phyloP scores from a whole-genome alignment of 169 alveolate genomes.

The Eimeria acervulina region DNA sequence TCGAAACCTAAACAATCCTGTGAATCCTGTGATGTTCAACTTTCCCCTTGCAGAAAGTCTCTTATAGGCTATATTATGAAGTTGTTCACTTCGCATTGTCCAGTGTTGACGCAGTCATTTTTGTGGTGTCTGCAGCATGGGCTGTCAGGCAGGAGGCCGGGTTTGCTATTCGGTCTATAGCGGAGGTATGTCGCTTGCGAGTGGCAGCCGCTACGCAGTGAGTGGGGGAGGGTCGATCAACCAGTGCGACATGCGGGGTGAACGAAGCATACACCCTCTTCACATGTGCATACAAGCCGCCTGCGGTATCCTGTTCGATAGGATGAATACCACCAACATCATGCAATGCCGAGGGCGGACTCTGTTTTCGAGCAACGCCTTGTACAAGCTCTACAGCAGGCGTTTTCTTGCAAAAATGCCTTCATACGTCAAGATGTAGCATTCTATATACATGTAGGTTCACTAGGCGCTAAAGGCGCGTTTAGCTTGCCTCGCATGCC shows the following conservation, averaged over 20 bases:
- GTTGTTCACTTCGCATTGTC: background rate
- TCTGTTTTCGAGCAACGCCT: constrained; percentile 22
- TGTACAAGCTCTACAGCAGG: constrained; percentile 54
- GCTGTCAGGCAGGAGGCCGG: constrained; percentile 78
- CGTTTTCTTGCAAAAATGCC: constrained; percentile 58
- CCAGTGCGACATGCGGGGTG: background rate
- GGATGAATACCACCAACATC: background rate
- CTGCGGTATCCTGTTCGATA: constrained; percentile 1
- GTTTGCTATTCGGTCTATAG: constrained; percentile 45
- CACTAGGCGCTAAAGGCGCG: background rate
- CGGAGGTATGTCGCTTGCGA: constrained; percentile 27
- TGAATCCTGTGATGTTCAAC: background rate
- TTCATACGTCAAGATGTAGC: constrained; percentile 71
- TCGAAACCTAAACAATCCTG: background rate
- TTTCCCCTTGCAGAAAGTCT: background rate
- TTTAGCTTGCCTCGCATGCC: background rate
- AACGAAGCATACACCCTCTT: background rate
- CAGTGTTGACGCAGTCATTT: background rate
- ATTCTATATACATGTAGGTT: constrained; percentile 50
- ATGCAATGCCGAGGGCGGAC: background rate
- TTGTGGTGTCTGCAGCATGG: constrained; percentile 70
- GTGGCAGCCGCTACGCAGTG: background rate
- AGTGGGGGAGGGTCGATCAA: background rate
- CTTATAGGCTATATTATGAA: background rate
- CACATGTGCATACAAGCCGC: background rate